Conservation (phyloP, 148 eudicot species). For the Rhododendron mucronatum region DNA sequence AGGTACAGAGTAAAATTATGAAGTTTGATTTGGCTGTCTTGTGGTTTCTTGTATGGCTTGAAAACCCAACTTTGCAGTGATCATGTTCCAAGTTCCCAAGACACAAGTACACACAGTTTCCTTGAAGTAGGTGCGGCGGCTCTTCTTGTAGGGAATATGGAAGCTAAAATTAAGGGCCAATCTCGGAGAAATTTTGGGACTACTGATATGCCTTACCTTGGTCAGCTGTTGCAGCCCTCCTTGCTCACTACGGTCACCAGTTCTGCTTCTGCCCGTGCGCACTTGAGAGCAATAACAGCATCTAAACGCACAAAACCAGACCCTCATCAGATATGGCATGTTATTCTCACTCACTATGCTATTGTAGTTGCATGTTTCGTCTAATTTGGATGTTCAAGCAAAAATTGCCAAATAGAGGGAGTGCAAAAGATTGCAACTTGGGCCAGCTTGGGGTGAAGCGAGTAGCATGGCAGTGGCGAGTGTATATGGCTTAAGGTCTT, state of each 20-base stretch:
- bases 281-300: conserved; percentile 90
- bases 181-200: conserved; percentile 81
- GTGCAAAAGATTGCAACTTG: not conserved
- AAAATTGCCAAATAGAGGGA: not conserved
- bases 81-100: conserved; percentile 49
- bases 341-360: conserved; percentile 20
- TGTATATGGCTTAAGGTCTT: not conserved
- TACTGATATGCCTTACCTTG: conserved; percentile 90
- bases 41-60: conserved; percentile 5
- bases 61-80: conserved; percentile 46
- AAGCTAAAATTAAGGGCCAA: conserved; percentile 70
- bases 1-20: not conserved
- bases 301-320: conserved; percentile 75
- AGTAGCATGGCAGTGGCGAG: not conserved
- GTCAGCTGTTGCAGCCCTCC: conserved; percentile 93
- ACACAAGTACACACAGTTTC: conserved; percentile 56
- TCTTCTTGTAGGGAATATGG: conserved; percentile 83
- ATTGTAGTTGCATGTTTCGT: not conserved
- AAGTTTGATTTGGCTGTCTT: not conserved
- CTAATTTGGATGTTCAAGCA: not conserved
- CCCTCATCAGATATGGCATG: conserved; percentile 79
- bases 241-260: conserved; percentile 70
- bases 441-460: not conserved
- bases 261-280: conserved; percentile 81
- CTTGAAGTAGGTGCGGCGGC: conserved; percentile 98